These are phyloP conservation scores for Choiromyces venosus DNA, from an alignment of 495 filamentous ascomycete genomes.

Conservation along the genomic window DNA sequence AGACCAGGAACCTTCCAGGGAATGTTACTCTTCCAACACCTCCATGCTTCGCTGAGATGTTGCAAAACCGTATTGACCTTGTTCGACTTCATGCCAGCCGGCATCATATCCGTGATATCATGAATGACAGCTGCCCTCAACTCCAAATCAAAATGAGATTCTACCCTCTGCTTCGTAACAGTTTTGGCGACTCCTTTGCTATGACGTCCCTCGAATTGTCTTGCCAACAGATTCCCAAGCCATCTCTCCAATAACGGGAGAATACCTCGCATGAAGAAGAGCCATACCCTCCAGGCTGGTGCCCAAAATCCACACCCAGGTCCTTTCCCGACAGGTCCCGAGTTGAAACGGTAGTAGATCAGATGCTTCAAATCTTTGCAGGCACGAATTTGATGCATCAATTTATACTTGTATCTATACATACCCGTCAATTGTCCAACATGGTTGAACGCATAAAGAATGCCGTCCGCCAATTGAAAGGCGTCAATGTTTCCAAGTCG, in stretches of 20 bases:
- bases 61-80: slow-evolving; percentile 98
- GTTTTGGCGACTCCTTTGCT: slow-evolving; percentile 99
- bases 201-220: slow-evolving; percentile 97
- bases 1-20: slow-evolving; percentile 98
- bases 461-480: slow-evolving; percentile 97
- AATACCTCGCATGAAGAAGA: slow-evolving; percentile 99
- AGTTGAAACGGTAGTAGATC: slow-evolving; percentile 99
- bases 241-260: slow-evolving; percentile 95
- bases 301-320: slow-evolving; percentile 99
- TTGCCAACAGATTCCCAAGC: slow-evolving; percentile 92
- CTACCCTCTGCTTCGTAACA: slow-evolving; percentile 97
- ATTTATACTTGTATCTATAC: slow-evolving; percentile 99
- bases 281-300: slow-evolving; percentile 96
- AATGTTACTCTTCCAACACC: slow-evolving; percentile 99
- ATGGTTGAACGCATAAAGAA: slow-evolving; percentile 98
- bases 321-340: slow-evolving; percentile 93
- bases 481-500: slow-evolving; percentile 97
- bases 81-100: slow-evolving; percentile 98
- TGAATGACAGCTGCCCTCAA: slow-evolving; percentile 97
- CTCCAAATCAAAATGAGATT: slow-evolving; percentile 98
- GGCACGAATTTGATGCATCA: slow-evolving; percentile 99
- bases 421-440: slow-evolving; percentile 98
- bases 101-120: slow-evolving; percentile 99
- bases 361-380: slow-evolving; percentile 99
- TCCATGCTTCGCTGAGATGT: slow-evolving; percentile 95